A percentile compares a stretch with the other conserved stretches of the same genome.
Evolutionary conservation across 2,329 filamentous ascomycete genomes (phyloP).

Genomic region (Chaetomium globosum): DNA sequence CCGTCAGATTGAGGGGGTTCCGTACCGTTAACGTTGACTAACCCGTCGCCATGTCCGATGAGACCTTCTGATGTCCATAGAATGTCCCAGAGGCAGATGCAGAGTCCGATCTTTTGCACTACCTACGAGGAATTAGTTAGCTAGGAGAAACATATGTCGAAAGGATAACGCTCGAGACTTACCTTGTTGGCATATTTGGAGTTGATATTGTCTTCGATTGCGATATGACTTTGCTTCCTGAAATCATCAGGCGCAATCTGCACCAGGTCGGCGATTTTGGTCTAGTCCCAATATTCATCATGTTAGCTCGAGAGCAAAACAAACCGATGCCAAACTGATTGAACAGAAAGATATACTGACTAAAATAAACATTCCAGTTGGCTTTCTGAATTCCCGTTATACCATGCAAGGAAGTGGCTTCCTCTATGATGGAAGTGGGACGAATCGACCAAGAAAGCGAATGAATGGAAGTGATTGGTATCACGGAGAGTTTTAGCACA

Average conservation of each 20-base stretch:
- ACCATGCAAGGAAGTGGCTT: neutral
- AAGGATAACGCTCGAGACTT: neutral
- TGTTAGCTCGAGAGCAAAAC: constrained; percentile 1
- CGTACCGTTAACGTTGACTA: constrained; percentile 90
- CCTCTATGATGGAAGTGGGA: neutral
- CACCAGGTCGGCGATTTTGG: constrained; percentile 90
- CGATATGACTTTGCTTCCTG: constrained; percentile 75
- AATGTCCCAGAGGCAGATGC: constrained; percentile 90
- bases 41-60: constrained; percentile 87
- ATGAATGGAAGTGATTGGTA: neutral
- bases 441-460: neutral
- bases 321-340: neutral
- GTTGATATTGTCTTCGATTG: constrained; percentile 96
- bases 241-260: constrained; percentile 91
- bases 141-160: neutral
- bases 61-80: constrained; percentile 87
- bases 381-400: neutral
- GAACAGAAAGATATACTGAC: constrained; percentile 40
- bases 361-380: constrained; percentile 53
- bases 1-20: neutral
- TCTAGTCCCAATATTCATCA: constrained; percentile 56
- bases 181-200: constrained; percentile 94
- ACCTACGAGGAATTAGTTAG: constrained; percentile 53
- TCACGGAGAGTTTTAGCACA: neutral
- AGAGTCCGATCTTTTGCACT: constrained; percentile 91